phyloP scores from a whole-genome alignment of 306 rosid genomes.

The Medicago arabica region DNA sequence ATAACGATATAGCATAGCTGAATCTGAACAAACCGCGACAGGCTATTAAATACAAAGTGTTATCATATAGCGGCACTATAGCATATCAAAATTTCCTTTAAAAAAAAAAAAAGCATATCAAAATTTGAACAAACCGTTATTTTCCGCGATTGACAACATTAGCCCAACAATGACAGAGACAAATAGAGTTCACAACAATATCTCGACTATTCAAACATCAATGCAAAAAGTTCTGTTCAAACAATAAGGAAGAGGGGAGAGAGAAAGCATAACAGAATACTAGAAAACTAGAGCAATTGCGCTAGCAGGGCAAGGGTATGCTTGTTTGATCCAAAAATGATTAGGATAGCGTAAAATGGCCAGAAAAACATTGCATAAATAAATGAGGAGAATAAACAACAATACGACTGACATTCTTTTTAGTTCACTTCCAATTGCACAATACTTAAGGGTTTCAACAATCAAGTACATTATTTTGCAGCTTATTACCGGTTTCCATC shows the following conservation, averaged over 20 bases:
- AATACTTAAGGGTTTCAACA: not conserved
- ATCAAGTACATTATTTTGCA: too few relatives aligned
- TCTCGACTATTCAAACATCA: not conserved
- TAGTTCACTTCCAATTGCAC: not conserved
- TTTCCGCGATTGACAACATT: too few relatives aligned
- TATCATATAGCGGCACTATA: too few relatives aligned
- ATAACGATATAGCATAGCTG: too few relatives aligned
- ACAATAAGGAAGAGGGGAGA: not conserved
- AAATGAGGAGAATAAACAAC: slow-evolving; percentile 1
- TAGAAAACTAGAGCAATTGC: not conserved
- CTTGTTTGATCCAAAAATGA: slow-evolving; percentile 14
- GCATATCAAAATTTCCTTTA: too few relatives aligned
- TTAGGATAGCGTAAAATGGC: not conserved
- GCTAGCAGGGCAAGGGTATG: not conserved
- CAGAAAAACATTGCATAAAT: not conserved
- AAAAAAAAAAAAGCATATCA: too few relatives aligned
- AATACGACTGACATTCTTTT: not conserved
- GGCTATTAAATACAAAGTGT: too few relatives aligned
- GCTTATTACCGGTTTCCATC: too few relatives aligned
- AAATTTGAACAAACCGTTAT: too few relatives aligned
- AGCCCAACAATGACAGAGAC: not conserved
- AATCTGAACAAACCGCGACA: too few relatives aligned
- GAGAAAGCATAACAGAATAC: not conserved
- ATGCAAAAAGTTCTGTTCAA: slow-evolving; percentile 2
- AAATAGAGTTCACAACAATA: not conserved